Conservation (phyloP, 768 basidiomycete genomes). For the Pholiota microspora region DNA sequence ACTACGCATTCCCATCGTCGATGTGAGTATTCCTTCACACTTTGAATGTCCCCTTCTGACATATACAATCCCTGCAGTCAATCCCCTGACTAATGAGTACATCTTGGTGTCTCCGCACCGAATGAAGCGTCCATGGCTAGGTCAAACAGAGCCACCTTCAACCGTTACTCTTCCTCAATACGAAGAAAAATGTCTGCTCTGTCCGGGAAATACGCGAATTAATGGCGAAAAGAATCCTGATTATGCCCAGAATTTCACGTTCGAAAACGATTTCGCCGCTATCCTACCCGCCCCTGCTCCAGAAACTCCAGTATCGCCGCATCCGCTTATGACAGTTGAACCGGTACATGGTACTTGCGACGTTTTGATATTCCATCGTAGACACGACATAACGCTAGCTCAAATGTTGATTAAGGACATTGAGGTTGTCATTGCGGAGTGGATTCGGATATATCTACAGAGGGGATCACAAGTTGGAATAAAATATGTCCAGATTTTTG, state of each 20-base stretch:
- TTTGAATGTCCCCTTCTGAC: conserved; percentile 4
- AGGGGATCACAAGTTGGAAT: conserved; percentile 67
- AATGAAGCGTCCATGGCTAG: conserved; percentile 88
- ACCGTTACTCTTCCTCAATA: conserved; percentile 51
- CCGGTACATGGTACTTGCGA: conserved; percentile 85
- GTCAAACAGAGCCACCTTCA: conserved; percentile 74
- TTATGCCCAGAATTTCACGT: conserved; percentile 68
- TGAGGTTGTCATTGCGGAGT: conserved; percentile 62
- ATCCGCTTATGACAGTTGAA: conserved; percentile 60
- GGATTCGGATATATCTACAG: conserved; percentile 62
- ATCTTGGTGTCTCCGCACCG: conserved; percentile 89
- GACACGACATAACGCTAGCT: conserved; percentile 84
- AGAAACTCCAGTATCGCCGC: conserved; percentile 43
- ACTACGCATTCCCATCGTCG: conserved; percentile 68
- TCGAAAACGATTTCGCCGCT: conserved; percentile 84
- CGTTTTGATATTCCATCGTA: conserved; percentile 83
- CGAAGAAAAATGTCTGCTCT: conserved; percentile 81
- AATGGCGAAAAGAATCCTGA: conserved; percentile 67
- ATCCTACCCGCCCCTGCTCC: conserved; percentile 66
- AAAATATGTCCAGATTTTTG: conserved; percentile 86
- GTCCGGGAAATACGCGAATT: conserved; percentile 78
- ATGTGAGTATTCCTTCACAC: conserved; percentile 38
- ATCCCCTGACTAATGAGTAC: conserved; percentile 75
- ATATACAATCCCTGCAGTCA: conserved; percentile 45
- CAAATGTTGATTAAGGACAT: conserved; percentile 59